Conservation (phyloP, 176 grass and related monocot species). For the Bothriochloa decipiens region DNA sequence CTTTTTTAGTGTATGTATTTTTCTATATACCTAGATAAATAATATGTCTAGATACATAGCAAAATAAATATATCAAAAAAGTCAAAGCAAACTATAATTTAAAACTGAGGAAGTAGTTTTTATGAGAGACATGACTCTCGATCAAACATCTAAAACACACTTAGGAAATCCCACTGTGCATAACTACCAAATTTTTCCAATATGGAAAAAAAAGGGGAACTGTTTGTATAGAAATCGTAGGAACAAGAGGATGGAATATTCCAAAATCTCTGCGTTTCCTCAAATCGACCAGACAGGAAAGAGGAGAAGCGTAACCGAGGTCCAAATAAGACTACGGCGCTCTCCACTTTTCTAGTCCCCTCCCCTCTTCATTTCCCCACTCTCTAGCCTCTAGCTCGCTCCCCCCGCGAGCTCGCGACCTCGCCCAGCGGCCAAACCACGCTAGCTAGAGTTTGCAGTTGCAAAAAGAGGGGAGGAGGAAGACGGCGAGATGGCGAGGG, state of each 20-base stretch:
- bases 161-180: too few relatives aligned
- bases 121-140: too few relatives aligned
- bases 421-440: conserved; percentile 9
- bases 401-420: conserved; percentile 8
- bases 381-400: background rate
- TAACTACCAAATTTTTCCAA: too few relatives aligned
- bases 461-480: background rate
- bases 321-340: background rate
- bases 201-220: background rate
- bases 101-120: too few relatives aligned
- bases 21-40: too few relatives aligned
- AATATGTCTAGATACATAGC: too few relatives aligned
- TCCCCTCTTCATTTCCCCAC: background rate
- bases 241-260: background rate
- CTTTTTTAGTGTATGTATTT: too few relatives aligned
- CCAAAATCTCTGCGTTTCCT: conserved; percentile 12
- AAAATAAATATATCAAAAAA: too few relatives aligned
- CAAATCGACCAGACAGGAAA: conserved; percentile 35
- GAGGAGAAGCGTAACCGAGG: conserved; percentile 8
- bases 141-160: too few relatives aligned
- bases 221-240: background rate
- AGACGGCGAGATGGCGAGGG: conserved; percentile 49
- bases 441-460: conserved; percentile 17
- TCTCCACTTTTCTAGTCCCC: background rate
- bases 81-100: too few relatives aligned